Evolutionary conservation across 176 grass and related monocot species (phyloP).

Genomic region (Microstegium vimineum): DNA sequence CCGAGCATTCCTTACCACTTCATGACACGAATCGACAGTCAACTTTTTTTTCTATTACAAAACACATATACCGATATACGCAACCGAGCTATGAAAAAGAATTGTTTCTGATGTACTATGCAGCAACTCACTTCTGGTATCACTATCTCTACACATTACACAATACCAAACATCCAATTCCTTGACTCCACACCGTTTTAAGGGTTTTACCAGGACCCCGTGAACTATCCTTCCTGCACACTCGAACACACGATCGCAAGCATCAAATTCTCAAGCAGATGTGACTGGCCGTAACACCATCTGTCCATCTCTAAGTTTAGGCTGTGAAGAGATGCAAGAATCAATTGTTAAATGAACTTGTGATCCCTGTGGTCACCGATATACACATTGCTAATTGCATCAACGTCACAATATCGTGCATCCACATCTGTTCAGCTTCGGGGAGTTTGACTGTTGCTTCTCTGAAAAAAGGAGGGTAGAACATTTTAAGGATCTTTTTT

Average conservation of each 20-base stretch:
- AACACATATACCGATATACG: slow-evolving; percentile 8
- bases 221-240: slow-evolving; percentile 9
- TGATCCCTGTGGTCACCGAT: slow-evolving; percentile 29
- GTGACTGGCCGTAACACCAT: slow-evolving; percentile 6
- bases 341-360: slow-evolving; percentile 35
- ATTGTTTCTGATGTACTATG: slow-evolving; percentile 15
- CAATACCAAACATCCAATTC: slow-evolving; percentile 16
- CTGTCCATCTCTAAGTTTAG: slow-evolving; percentile 18
- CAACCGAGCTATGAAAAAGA: neutral
- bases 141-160: slow-evolving; percentile 29
- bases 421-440: slow-evolving; percentile 54
- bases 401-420: slow-evolving; percentile 67
- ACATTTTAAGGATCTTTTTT: neutral
- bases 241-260: neutral
- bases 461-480: slow-evolving; percentile 32
- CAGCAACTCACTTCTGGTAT: slow-evolving; percentile 17
- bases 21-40: neutral
- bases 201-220: neutral
- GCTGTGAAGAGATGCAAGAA: slow-evolving; percentile 41
- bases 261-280: slow-evolving; percentile 23
- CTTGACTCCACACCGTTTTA: slow-evolving; percentile 25
- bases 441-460: slow-evolving; percentile 42
- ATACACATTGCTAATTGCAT: slow-evolving; percentile 13
- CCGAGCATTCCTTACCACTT: neutral
- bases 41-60: slow-evolving; percentile 25